Evolutionary conservation across 2,329 filamentous ascomycete genomes (phyloP), one percentile per base, ranked within the genome.

Genomic region (Raffaelea albimanens): DNA sequence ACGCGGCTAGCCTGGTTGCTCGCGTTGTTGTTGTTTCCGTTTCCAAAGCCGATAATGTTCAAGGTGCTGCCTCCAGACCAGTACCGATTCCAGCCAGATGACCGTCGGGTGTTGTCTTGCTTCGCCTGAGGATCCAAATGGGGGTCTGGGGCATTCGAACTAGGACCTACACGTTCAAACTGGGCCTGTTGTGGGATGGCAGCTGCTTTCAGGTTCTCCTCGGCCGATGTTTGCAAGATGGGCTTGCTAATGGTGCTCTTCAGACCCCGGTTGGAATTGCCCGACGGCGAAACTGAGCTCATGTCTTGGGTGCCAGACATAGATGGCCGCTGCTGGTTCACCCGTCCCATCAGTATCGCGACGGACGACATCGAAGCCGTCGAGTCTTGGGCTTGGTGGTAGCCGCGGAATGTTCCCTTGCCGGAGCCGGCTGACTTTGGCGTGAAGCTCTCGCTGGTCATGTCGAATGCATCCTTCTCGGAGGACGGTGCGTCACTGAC

Each of bases 1-100:
- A 60, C 64, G 13, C 75, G 76, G 46, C 79, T 54, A 21, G 22
- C 58, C 33, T 54, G 33, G 33, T 58, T 62, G 45, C 36, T 46
- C 16, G 41, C 20, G 14, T 43, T 47, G 45, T 53, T 43, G 21
- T 57, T 61, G 44, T 61, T 60, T 47, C 64, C 64, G 44, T 60
- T 65, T 14, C 76, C 78, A 45, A 81, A 76, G 14, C 79, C 80
- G 8, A 85, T 68, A 21, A 83, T 75, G 57, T 83, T 82, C 48
- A 83, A 65, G 8, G 81, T 76, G 54, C 82, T 85, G 46, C 83
- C 84, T 44, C 82, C 83, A 14, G 83, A 85, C 76, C 85, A 88
- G 64, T 87, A 88, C 46, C 78, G 70, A 62, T 86, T 87, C 84
- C 84, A 88, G 43, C 83, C 83, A 3, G 83, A 87, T 56, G 82